Conservation (phyloP, 805 yeast genomes). For the Ogataea philodendri region DNA sequence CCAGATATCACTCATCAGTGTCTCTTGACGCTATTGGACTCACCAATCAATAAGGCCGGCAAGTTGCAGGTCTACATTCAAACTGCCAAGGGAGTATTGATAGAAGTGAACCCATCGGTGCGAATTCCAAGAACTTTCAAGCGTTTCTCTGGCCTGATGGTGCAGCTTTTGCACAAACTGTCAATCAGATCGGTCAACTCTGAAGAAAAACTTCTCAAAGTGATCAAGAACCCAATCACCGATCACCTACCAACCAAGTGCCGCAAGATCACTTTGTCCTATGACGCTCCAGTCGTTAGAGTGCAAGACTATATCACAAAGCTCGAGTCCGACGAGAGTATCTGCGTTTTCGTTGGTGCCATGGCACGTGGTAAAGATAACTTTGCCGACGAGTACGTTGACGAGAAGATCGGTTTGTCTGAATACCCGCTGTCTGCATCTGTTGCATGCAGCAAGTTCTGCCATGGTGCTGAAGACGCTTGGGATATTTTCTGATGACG, state of each 20-base stretch:
- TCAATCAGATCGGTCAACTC: conserved; percentile 93
- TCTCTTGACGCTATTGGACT: conserved; percentile 85
- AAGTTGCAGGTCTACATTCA: conserved; percentile 94
- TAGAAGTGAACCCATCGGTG: conserved; percentile 94
- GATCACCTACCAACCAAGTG: conserved; percentile 97
- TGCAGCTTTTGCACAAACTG: conserved; percentile 87
- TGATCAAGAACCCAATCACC: conserved; percentile 94
- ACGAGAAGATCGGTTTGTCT: conserved; percentile 93
- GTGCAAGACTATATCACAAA: conserved; percentile 85
- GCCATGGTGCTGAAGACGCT: conserved; percentile 98
- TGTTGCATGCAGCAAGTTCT: conserved; percentile 96
- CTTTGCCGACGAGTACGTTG: conserved; percentile 95
- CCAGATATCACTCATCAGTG: conserved; percentile 99
- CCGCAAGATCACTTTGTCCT: conserved; percentile 86
- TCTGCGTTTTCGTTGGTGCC: conserved; percentile 98
- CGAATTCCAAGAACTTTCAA: conserved; percentile 98
- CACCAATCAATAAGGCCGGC: conserved; percentile 98
- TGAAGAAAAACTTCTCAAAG: conserved; percentile 89
- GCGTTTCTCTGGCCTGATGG: conserved; percentile 97
- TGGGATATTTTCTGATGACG: conserved; percentile 62
- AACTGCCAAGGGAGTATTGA: conserved; percentile 89
- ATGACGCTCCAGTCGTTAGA: conserved; percentile 83
- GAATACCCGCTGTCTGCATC: conserved; percentile 96
- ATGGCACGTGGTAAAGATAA: conserved; percentile 98
- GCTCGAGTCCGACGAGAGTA: conserved; percentile 83